Conservation (phyloP, 2,329 filamentous ascomycete species). For the Sporothrix mexicana region DNA sequence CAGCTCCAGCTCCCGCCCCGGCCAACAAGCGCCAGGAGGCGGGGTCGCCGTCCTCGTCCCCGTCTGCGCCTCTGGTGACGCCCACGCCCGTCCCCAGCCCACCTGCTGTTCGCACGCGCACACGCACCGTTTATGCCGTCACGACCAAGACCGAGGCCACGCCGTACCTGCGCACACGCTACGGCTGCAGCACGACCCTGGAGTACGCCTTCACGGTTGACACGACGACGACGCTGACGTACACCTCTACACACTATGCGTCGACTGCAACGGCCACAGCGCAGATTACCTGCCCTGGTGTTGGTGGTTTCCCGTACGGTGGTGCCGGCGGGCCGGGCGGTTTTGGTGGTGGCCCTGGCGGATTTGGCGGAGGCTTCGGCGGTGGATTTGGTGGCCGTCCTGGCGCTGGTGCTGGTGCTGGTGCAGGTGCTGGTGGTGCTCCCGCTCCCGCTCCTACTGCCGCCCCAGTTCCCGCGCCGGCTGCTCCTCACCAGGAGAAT, state of each 20-base stretch:
- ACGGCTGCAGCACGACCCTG: constrained; percentile 36
- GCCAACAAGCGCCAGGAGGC: background rate
- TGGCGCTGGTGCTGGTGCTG: background rate
- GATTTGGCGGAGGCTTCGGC: constrained; percentile 38
- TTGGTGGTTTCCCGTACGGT: constrained; percentile 32
- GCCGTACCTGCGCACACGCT: constrained; percentile 34
- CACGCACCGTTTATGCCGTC: constrained; percentile 36
- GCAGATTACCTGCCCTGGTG: constrained; percentile 33
- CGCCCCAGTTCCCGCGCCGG: background rate
- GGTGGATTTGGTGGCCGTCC: background rate
- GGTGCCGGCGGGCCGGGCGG: constrained; percentile 38
- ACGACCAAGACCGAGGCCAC: constrained; percentile 35
- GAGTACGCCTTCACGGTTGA: constrained; percentile 36
- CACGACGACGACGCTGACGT: constrained; percentile 35
- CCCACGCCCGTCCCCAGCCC: background rate
- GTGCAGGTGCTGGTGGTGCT: background rate
- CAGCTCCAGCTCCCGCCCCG: background rate
- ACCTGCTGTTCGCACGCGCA: constrained; percentile 31
- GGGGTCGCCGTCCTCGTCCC: background rate
- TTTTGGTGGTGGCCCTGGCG: constrained; percentile 39
- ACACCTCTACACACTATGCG: constrained; percentile 29
- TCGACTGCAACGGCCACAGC: constrained; percentile 35
- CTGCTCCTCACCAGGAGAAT: background rate
- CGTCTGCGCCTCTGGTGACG: background rate
- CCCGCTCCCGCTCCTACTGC: background rate